Evolutionary conservation across 2,329 filamentous ascomycete genomes (phyloP).

Genomic region (Ophiobolus disseminans): DNA sequence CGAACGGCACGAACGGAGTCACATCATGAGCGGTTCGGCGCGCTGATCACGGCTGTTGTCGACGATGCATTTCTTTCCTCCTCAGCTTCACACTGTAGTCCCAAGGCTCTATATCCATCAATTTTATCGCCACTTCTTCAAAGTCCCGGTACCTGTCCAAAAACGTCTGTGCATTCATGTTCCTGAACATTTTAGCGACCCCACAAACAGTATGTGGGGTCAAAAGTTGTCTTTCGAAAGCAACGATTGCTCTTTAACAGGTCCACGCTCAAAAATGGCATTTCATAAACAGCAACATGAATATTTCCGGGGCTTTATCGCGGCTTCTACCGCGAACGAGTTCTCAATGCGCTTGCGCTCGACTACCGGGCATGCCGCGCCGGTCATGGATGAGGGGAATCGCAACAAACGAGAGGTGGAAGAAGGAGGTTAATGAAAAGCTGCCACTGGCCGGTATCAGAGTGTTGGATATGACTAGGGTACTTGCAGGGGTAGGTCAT

Average conservation of each 20-base stretch:
- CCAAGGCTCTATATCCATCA: constrained; percentile 18
- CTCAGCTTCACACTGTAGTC: constrained; percentile 8
- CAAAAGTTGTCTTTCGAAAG: neutral
- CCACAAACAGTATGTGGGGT: constrained; percentile 43
- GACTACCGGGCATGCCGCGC: constrained; percentile 6
- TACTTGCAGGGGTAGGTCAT: constrained; percentile 81
- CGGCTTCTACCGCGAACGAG: constrained; percentile 8
- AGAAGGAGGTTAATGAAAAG: constrained; percentile 51
- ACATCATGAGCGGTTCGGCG: constrained; percentile 1
- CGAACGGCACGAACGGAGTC: constrained; percentile 15
- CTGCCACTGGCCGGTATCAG: constrained; percentile 82
- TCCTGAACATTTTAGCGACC: constrained; percentile 19
- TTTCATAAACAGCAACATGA: constrained; percentile 20
- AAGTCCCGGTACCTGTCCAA: neutral
- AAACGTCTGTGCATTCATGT: constrained; percentile 19
- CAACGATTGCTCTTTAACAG: constrained; percentile 20
- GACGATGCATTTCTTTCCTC: too few relatives aligned
- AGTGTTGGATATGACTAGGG: constrained; percentile 95
- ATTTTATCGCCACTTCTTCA: constrained; percentile 4
- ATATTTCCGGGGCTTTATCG: constrained; percentile 10
- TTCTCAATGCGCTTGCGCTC: constrained; percentile 2
- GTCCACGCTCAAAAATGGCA: constrained; percentile 8
- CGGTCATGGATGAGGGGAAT: constrained; percentile 39
- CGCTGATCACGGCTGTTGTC: too few relatives aligned
- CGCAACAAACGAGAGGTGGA: constrained; percentile 49